Evolutionary conservation across 306 rosid species (phyloP).

Genomic region (Quercus glauca): DNA sequence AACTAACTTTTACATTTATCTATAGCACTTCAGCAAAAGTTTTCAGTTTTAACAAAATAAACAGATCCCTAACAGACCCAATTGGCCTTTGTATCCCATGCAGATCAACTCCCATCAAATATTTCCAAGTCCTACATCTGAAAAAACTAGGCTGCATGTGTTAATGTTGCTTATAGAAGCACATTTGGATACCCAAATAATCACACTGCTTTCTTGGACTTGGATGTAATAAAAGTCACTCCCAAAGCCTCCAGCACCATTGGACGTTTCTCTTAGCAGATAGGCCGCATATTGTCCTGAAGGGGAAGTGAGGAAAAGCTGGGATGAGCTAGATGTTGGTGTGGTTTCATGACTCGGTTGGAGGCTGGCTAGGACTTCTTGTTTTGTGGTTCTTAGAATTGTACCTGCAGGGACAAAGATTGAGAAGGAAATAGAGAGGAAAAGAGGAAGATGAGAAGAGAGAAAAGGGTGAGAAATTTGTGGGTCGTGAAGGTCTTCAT

Average conservation of each 20-base stretch:
- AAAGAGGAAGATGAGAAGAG: neutral
- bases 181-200: neutral
- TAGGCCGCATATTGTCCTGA: neutral
- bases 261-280: neutral
- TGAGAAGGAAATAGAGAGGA: neutral
- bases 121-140: neutral
- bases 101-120: neutral
- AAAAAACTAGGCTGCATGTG: neutral
- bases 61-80: fast-evolving
- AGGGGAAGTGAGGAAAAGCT: neutral
- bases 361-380: neutral
- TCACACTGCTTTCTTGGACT: neutral
- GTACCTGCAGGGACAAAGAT: neutral
- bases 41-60: no score
- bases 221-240: neutral
- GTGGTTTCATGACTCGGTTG: neutral
- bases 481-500: neutral
- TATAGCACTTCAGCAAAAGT: no score
- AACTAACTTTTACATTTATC: no score
- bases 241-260: neutral
- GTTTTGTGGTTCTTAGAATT: neutral
- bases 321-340: neutral
- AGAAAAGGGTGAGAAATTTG: neutral
- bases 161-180: neutral
- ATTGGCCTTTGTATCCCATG: neutral